Evolutionary conservation across 345 rosid species (phyloP), one percentile per base, ranked within the genome.

Genomic region (Ceriops zippeliana): DNA sequence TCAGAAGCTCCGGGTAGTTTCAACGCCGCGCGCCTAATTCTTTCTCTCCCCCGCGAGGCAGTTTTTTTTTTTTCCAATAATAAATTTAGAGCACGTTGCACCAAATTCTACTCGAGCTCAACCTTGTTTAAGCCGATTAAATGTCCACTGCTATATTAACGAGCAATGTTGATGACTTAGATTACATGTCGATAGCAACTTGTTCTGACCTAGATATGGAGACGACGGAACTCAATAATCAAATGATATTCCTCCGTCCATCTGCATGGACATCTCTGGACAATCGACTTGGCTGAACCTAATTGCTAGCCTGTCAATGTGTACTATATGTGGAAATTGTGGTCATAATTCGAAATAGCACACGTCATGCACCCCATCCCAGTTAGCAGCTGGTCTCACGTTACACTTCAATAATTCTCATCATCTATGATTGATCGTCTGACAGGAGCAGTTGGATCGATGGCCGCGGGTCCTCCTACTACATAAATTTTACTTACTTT

Each of bases 251-350:
- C 58, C 28, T 9, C 20, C 57, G 6, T n/a, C 28, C 27, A 54
- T 24, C 11, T 21, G 30, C 28, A 24, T 15, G 30, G 22, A 13
- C 30, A 15, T 54, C 27, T 24, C 27, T 7, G 56, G n/a, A 52
- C 64, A 60, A 24, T 24, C 37, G 32, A 70, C 47, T 24, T 54
- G 46, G 59, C 52, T 57, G 72, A 68, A 64, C 64, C 57, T 35
- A 11, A 60, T 67, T 67, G 78, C 72, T 51, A 81, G 78, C 58
- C 80, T 73, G 78, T 70, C 74, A 81, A 73, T 58, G 5, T 17
- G 75, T 73, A 53, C 70, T 13, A 10, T 19, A 74, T 10, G 11
- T 9, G n/a, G 32, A 30, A 32, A 15, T 62, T 70, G 76, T 64
- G 70, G 76, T 51, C 64, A 69, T 61, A 78, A 70, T 72, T 67